Percentiles rank a stretch among this genome's conserved stretches.
phyloP scores from a whole-genome alignment of 1,284 basidiomycete species.

The Ganoderma leucocontextum region DNA sequence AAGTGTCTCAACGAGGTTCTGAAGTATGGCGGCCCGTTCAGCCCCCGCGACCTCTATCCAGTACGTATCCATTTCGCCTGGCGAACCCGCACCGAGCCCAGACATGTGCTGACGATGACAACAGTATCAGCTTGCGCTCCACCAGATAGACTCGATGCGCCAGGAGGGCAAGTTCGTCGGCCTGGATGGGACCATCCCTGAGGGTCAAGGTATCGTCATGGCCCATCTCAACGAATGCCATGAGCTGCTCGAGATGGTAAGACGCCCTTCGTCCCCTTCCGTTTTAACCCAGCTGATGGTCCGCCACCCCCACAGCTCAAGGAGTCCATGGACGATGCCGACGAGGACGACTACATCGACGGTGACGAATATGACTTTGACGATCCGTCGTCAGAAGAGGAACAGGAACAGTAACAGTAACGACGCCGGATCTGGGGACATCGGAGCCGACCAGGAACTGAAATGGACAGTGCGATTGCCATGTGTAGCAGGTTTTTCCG shows the following conservation, averaged over 20 bases:
- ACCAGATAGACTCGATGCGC: conserved; percentile 94
- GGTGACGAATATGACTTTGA: conserved; percentile 37
- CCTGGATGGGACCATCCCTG: conserved; percentile 84
- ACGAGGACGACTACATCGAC: conserved; percentile 61
- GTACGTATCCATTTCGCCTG: conserved; percentile 52
- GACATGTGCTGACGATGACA: background rate
- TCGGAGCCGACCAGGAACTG: background rate
- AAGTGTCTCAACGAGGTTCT: conserved; percentile 97
- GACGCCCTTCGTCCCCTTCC: background rate
- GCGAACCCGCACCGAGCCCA: background rate
- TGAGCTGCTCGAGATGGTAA: conserved; percentile 91
- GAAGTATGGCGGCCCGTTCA: conserved; percentile 97
- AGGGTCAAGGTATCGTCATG: conserved; percentile 97
- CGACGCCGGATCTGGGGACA: conserved; percentile 13
- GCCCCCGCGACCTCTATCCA: conserved; percentile 95
- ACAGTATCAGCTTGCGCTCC: conserved; percentile 93
- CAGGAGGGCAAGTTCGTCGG: conserved; percentile 95
- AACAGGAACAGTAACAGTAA: conserved; percentile 35
- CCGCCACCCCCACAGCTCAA: conserved; percentile 59
- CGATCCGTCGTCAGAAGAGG: conserved; percentile 31
- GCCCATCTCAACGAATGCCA: conserved; percentile 97
- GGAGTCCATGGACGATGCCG: conserved; percentile 78
- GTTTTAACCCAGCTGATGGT: conserved; percentile 3
- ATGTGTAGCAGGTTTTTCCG: conserved; percentile 1
- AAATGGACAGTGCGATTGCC: background rate